Evolutionary conservation across 768 basidiomycete species (phyloP).

Genomic region (Tylopilus subfusipes): DNA sequence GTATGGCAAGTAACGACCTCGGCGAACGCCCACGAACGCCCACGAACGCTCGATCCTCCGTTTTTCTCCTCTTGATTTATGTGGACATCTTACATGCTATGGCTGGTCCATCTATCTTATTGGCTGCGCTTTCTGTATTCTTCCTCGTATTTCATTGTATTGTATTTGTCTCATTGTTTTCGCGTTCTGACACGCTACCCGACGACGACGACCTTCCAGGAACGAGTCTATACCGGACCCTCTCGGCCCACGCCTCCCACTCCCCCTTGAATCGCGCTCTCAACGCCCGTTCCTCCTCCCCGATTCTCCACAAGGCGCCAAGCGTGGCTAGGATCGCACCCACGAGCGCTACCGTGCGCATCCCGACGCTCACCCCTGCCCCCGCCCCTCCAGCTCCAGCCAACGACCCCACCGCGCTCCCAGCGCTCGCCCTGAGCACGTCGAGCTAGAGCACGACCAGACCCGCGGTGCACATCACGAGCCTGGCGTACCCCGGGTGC

Average conservation of each 20-base stretch:
- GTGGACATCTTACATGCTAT: background rate
- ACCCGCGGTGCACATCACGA: conserved; percentile 27
- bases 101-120: conserved; percentile 4
- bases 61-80: background rate
- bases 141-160: conserved; percentile 2
- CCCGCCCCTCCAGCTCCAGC: background rate
- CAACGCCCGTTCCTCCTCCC: conserved; percentile 12
- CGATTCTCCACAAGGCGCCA: conserved; percentile 9
- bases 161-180: background rate
- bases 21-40: background rate
- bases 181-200: background rate
- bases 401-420: background rate
- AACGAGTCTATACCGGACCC: conserved; percentile 46
- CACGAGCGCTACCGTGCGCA: conserved; percentile 11
- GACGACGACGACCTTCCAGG: conserved; percentile 31
- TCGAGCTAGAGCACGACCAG: conserved; percentile 13
- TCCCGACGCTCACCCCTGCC: conserved; percentile 33
- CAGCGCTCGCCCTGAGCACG: background rate
- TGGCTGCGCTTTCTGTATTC: background rate
- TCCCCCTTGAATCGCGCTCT: conserved; percentile 14
- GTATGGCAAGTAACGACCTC: conserved; percentile 9
- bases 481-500: conserved; percentile 32
- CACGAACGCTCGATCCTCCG: background rate
- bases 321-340: conserved; percentile 4
- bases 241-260: conserved; percentile 37